These are phyloP conservation scores for Eutrema salsugineum DNA, from an alignment of 441 rosid species.

Conservation along the genomic window DNA sequence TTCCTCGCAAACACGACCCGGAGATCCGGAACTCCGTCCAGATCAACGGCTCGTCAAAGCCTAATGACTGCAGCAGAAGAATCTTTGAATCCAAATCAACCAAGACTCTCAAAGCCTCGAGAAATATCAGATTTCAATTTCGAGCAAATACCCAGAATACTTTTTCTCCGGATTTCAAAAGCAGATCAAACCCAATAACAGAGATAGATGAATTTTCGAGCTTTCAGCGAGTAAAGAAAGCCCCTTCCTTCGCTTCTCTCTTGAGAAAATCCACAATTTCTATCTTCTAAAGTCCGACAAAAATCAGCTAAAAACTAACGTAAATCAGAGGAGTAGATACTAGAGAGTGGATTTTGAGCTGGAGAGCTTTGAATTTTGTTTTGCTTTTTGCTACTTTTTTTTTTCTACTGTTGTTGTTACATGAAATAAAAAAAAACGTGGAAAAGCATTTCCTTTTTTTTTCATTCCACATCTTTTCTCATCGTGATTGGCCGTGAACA, in stretches of 20 bases:
- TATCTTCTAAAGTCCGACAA: conserved; percentile 32
- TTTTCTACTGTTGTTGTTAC: too few species aligned
- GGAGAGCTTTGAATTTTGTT: conserved; percentile 3
- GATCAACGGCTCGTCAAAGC: conserved; percentile 26
- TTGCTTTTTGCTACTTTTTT: not conserved
- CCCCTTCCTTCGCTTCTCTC: not conserved
- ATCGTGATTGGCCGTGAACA: not conserved
- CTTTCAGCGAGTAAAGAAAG: conserved; percentile 11
- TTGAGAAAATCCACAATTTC: conserved; percentile 30
- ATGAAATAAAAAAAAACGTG: not conserved
- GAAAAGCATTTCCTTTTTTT: not conserved
- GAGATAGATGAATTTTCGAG: conserved; percentile 6
- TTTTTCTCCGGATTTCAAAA: conserved; percentile 23
- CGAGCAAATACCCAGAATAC: not conserved
- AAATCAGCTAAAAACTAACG: conserved; percentile 20
- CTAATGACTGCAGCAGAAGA: not conserved
- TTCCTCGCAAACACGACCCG: conserved; percentile 12
- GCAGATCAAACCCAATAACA: conserved; percentile 34
- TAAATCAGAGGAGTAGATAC: conserved; percentile 12
- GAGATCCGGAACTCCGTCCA: conserved; percentile 27
- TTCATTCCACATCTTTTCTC: not conserved
- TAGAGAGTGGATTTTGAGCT: conserved; percentile 22
- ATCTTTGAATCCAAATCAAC: conserved; percentile 8
- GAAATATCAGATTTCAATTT: conserved; percentile 27
- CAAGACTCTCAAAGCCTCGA: not conserved